Evolutionary conservation across 2,329 filamentous ascomycete genomes (phyloP).

Genomic region (Claviceps paspali): DNA sequence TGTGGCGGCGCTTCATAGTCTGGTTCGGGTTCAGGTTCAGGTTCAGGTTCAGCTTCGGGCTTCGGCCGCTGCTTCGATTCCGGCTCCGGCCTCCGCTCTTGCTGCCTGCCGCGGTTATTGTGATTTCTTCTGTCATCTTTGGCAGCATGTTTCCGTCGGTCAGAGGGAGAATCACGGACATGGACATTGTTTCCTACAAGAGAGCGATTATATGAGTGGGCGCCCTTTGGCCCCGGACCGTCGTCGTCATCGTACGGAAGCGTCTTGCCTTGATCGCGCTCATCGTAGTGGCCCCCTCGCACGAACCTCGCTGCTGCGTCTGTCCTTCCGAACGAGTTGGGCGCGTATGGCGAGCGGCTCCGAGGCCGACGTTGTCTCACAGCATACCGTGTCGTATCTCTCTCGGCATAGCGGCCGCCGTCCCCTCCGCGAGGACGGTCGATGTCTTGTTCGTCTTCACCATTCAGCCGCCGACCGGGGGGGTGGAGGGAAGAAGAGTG

Average conservation of each 20-base stretch:
- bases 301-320: slow-evolving; percentile 20
- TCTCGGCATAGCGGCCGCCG: slow-evolving; percentile 22
- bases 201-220: slow-evolving; percentile 49
- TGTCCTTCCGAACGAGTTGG: slow-evolving; percentile 22
- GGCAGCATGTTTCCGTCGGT: slow-evolving; percentile 40
- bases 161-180: slow-evolving; percentile 48
- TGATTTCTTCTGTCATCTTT: slow-evolving; percentile 7
- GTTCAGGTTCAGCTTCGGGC: slow-evolving; percentile 12
- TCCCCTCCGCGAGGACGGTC: slow-evolving; percentile 10
- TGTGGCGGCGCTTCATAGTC: slow-evolving; percentile 40
- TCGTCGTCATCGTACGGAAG: slow-evolving; percentile 5
- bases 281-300: slow-evolving; percentile 11
- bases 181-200: slow-evolving; percentile 42
- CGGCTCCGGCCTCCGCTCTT: no score
- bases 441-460: slow-evolving; percentile 26
- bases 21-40: slow-evolving; percentile 17
- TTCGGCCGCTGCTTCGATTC: no score
- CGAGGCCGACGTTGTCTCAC: slow-evolving; percentile 42
- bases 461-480: slow-evolving; percentile 8
- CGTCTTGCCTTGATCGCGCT: slow-evolving; percentile 4
- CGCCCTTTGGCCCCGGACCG: slow-evolving; percentile 22
- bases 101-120: slow-evolving; percentile 4
- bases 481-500: no score
- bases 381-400: slow-evolving; percentile 12
- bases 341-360: slow-evolving; percentile 33